Conservation (phyloP, 495 filamentous ascomycete species). For the Hamigera avellanea region DNA sequence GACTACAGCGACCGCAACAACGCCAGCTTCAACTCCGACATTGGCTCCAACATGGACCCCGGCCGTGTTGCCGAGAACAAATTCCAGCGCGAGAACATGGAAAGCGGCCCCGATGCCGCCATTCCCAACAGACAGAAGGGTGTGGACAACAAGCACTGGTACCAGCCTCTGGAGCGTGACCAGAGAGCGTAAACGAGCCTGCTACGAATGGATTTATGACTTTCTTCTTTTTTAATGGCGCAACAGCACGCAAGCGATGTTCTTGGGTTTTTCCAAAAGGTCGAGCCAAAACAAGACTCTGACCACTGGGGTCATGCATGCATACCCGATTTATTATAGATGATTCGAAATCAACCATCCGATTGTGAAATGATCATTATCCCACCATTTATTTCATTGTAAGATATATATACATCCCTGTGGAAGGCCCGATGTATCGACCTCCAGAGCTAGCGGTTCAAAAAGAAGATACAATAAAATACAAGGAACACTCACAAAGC, state of each 20-base stretch:
- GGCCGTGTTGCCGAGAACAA: conserved; percentile 41
- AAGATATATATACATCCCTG: too few relatives aligned
- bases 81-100: conserved; percentile 28
- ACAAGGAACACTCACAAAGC: too few relatives aligned
- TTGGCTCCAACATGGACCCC: conserved; percentile 51
- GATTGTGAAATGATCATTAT: too few relatives aligned
- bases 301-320: too few relatives aligned
- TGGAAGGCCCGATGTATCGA: too few relatives aligned
- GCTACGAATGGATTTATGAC: not conserved
- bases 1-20: conserved; percentile 36
- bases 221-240: not conserved
- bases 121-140: conserved; percentile 30
- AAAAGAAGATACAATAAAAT: too few relatives aligned
- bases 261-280: not conserved
- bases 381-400: too few relatives aligned
- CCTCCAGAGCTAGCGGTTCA: too few relatives aligned
- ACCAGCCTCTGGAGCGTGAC: conserved; percentile 31
- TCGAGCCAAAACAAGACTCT: too few relatives aligned
- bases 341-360: too few relatives aligned
- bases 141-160: conserved; percentile 26
- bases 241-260: not conserved
- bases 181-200: conserved; percentile 22
- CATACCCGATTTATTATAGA: not conserved
- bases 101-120: conserved; percentile 26
- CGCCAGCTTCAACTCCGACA: conserved; percentile 46